A percentile compares a stretch with the other conserved stretches of the same genome.
Evolutionary conservation across 1,139 yeast genomes (phyloP).

Genomic region (Kluyveromyces marxianus): DNA sequence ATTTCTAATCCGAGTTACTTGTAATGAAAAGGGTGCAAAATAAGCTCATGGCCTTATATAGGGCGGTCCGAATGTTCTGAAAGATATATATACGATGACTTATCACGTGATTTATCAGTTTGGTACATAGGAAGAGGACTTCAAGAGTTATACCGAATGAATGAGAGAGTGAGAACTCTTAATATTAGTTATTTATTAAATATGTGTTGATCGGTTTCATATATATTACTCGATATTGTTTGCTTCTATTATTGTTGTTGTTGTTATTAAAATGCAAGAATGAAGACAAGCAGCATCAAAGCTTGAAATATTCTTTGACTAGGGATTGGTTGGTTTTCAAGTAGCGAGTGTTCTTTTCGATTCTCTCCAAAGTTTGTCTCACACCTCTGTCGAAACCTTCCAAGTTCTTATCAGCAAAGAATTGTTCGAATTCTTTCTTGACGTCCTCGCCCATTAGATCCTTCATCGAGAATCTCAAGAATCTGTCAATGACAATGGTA

Average conservation of each 20-base stretch:
- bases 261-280: no score
- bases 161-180: no score
- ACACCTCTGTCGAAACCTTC: slow-evolving; percentile 56
- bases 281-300: neutral
- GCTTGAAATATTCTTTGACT: slow-evolving; percentile 2
- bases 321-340: slow-evolving; percentile 2
- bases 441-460: slow-evolving; percentile 41
- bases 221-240: no score
- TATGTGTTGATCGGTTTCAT: no score
- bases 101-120: no score
- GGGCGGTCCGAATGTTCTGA: no score
- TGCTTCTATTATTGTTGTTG: no score
- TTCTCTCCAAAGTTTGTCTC: slow-evolving; percentile 47
- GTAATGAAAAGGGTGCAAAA: neutral
- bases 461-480: slow-evolving; percentile 46
- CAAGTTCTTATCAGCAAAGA: slow-evolving; percentile 50
- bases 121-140: no score
- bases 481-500: slow-evolving; percentile 58
- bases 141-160: no score
- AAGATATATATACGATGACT: no score
- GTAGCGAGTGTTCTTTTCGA: slow-evolving; percentile 37
- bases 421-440: slow-evolving; percentile 39
- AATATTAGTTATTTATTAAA: no score
- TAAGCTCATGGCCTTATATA: neutral
- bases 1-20: neutral